These are phyloP conservation scores for Globisporangium camurandrum DNA, from an alignment of 352 stramenopile species.

Conservation along the genomic window DNA sequence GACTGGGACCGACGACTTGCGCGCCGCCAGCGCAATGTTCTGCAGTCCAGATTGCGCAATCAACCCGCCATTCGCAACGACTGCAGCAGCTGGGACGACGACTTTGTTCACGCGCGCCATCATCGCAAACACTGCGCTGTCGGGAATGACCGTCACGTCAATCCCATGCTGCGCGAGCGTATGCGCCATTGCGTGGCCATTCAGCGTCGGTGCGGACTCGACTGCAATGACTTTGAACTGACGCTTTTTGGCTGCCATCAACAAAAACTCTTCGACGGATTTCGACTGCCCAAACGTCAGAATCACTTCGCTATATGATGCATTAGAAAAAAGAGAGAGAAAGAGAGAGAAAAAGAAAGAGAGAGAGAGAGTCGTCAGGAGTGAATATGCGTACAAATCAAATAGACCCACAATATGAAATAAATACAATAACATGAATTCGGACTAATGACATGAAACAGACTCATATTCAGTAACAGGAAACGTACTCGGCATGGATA, in stretches of 20 bases:
- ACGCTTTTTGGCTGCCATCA: conserved; percentile 87
- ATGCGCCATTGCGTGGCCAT: conserved; percentile 88
- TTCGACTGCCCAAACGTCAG: conserved; percentile 91
- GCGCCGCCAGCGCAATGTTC: conserved; percentile 93
- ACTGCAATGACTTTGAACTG: conserved; percentile 95
- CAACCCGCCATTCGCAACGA: conserved; percentile 96
- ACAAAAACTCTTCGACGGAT: conserved; percentile 89
- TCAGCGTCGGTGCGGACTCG: conserved; percentile 90
- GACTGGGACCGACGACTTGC: conserved; percentile 95
- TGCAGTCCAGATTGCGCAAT: conserved; percentile 93
- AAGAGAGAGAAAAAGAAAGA: too few relatives aligned
- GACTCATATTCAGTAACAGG: conserved; percentile 4
- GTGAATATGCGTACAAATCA: not conserved
- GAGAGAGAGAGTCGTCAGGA: too few relatives aligned
- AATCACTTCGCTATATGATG: conserved; percentile 86
- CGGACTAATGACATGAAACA: not conserved
- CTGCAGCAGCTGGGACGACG: conserved; percentile 91
- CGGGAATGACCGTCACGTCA: conserved; percentile 94
- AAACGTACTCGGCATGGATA: conserved; percentile 93
- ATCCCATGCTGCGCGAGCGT: conserved; percentile 87
- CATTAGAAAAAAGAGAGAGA: conserved; percentile 2
- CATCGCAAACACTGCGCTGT: conserved; percentile 96
- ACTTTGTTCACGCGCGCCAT: conserved; percentile 99
- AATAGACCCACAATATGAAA: too few relatives aligned
- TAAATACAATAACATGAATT: not conserved